Base-by-base conservation (phyloP, 1,139 yeast species). In the Diutina sp. region DNA sequence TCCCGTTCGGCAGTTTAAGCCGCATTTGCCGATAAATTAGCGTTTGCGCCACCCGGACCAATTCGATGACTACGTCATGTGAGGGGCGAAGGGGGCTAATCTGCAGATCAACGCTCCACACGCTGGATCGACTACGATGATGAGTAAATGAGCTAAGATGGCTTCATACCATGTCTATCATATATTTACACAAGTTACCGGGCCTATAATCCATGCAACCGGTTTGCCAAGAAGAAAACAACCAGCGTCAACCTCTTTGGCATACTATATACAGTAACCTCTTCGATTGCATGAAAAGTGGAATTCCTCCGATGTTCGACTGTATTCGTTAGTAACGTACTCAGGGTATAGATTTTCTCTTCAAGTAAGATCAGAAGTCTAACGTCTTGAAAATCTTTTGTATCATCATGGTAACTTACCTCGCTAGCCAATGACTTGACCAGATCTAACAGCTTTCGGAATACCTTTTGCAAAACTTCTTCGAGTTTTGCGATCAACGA, bases 381-480 rank as follows among this genome's bases (percentile, higher is more conserved):
- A 68, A 68, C 70, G 69, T 66, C 69, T 66, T 61, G 60, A 63
- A 60, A 62, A 62, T 62, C 60, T 57, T 57, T 59, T 57, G 48
- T 57, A 60, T 65, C 67, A 64, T 66, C 67, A 64, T 41, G 12
- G 58, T 18, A 56, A 52, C 56, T 51, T 28, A 29, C 46, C 45
- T 25, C 35, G 25, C 62, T 63, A 74, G 4, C 77, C 79, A 53
- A 76, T 65, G 28, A 72, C 68, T 29, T 70, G 71, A 38, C 84
- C 82, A 60, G 79, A 79, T 63, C 82, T 81, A 45, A 87, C 76
- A 6, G 87, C 85, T 60, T 79, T 83, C 47, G 93, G 91, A 54
- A 91, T 74, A 4, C 95, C 96, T 64, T 85, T 85, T 35, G 91
- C 85, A 93, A 96, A 90, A 8, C 87, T 78, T 64, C 85, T 84